These are phyloP conservation scores for Themeda triandra DNA, from an alignment of 176 grass and related monocot genomes.

Conservation along the genomic window DNA sequence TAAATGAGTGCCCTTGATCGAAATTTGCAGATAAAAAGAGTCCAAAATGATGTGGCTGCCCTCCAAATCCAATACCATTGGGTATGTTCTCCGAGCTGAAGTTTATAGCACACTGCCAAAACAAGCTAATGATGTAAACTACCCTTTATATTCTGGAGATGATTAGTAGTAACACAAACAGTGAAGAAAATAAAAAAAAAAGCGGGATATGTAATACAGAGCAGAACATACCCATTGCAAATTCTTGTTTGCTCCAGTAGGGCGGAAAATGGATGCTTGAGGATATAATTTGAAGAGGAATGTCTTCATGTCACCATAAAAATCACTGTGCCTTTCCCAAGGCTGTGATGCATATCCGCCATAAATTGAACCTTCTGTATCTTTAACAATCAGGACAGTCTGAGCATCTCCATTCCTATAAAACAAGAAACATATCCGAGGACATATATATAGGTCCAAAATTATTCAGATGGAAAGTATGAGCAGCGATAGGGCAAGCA, in stretches of 20 bases:
- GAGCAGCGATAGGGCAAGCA: not conserved
- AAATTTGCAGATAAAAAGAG: constrained; percentile 90
- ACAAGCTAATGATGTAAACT: constrained; percentile 9
- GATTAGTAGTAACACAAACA: not conserved
- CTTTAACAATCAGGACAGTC: constrained; percentile 84
- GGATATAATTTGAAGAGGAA: constrained; percentile 91
- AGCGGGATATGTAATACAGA: not conserved
- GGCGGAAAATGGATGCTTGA: constrained; percentile 72
- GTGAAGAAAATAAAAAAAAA: constrained; percentile 7
- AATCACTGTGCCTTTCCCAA: constrained; percentile 90
- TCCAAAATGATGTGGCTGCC: constrained; percentile 82
- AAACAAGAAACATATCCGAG: constrained; percentile 21
- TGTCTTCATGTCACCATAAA: constrained; percentile 95
- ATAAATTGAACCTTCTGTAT: constrained; percentile 74
- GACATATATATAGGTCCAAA: not conserved
- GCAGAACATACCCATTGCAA: constrained; percentile 84
- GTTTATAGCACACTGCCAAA: constrained; percentile 64
- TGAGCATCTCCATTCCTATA: constrained; percentile 64
- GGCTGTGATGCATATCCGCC: constrained; percentile 89
- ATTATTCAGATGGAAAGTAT: not conserved
- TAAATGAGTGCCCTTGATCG: constrained; percentile 85
- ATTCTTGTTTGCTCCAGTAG: constrained; percentile 85
- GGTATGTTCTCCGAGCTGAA: constrained; percentile 90
- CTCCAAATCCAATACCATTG: constrained; percentile 92
- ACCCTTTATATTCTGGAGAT: not conserved